Evolutionary conservation across 2,329 filamentous ascomycete species (phyloP).

Genomic region (Talaromyces sp.): DNA sequence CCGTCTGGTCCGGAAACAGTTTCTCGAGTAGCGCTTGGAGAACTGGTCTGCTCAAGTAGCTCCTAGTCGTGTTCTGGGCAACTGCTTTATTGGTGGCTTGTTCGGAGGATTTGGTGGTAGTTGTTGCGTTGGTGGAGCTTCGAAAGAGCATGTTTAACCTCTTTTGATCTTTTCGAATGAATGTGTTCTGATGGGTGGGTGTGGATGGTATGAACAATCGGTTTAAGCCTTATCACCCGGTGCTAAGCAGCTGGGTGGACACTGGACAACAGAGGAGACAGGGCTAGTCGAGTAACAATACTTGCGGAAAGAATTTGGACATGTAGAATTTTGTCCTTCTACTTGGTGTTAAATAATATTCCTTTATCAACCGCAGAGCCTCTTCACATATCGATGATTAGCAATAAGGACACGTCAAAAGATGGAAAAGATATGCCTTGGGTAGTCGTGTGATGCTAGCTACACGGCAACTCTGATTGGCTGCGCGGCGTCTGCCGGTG

Average conservation of each 20-base stretch:
- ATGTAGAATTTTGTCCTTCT: not conserved
- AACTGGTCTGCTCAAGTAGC: constrained; percentile 20
- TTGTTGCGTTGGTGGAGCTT: not conserved
- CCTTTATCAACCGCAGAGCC: not conserved
- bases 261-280: not conserved
- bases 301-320: not conserved
- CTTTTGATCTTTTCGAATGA: not conserved
- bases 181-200: not conserved
- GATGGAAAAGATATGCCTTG: not conserved
- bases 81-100: not conserved
- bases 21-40: constrained; percentile 23
- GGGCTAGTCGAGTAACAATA: not conserved
- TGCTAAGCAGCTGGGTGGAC: not conserved
- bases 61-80: constrained; percentile 19
- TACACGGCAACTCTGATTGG: not conserved
- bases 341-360: not conserved
- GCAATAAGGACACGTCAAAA: constrained; percentile 8
- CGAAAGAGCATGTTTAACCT: not conserved
- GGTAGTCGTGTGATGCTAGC: constrained; percentile 5
- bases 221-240: not conserved
- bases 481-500: not conserved
- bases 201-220: not conserved
- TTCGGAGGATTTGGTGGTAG: not conserved
- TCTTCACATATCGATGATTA: not conserved
- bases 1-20: constrained; percentile 22